Evolutionary conservation across 805 yeast species (phyloP), one percentile per base, ranked within the genome.

Genomic region (Tetrapisispora taiwanensis): DNA sequence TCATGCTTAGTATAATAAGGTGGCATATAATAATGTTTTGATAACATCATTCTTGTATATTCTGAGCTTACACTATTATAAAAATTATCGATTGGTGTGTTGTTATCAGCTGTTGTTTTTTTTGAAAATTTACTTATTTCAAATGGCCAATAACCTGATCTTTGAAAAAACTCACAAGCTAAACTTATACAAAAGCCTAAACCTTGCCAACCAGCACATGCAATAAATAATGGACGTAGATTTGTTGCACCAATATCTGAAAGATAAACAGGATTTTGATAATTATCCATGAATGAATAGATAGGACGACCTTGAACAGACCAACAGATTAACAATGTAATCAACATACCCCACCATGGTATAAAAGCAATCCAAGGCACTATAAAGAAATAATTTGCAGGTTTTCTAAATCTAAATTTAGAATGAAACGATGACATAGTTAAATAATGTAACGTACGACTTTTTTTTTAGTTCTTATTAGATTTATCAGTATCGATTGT

Each of bases 301-400:
- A 74, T 68, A 0, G 95, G 95, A 40, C 74, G 74, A 2, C 95
- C 95, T 57, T 84, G 86, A 3, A 69, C 73, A 2, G 82, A 76
- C 96, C 96, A 89, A 52, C 79, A 73, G 1, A 73, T 60, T 51
- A 89, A 57, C 76, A 89, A 67, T 8, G 95, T 84, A 5, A 82
- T 79, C 10, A 89, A 74, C 95, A 86, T 85, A 4, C 84, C 95
- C 79, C 87, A 83, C 97, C 97, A 89, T 12, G 78, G 80, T 2
- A 79, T 61, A 42, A 77, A 65, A 1, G 85, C 75, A 3, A 78
- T 55, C 33, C 86, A 62, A 4, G 96, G 96, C 33, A 88, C 63
- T 28, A 75, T 47, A 47, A 67, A 68, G 53, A 62, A 75, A 65
- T 62, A 71, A 67, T 64, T 76, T 68, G 58, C 60, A 14, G 63